Conservation (phyloP, 83 land plant genomes). For the Picea abies region DNA sequence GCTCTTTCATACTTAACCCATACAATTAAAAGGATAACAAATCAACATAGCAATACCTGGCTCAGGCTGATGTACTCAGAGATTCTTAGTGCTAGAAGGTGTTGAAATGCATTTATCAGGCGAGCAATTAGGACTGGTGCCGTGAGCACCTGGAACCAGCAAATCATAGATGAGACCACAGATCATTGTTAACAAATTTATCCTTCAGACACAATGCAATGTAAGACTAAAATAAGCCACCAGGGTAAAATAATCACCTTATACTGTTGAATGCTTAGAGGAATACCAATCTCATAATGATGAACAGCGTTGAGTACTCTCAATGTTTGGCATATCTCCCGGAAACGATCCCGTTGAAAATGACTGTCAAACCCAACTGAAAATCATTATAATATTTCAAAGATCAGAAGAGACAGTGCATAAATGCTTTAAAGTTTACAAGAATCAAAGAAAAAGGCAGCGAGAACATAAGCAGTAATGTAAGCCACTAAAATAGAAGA, state of each 20-base stretch:
- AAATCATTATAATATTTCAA: constrained; percentile 37
- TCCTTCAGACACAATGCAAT: not conserved
- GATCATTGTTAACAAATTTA: not conserved
- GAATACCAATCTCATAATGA: constrained; percentile 84
- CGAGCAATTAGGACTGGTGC: constrained; percentile 79
- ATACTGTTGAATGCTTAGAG: constrained; percentile 90
- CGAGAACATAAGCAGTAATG: not conserved
- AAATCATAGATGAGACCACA: not conserved
- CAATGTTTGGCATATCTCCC: constrained; percentile 89
- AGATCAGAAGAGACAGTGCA: not conserved
- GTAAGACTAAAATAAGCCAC: not conserved
- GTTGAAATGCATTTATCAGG: constrained; percentile 77
- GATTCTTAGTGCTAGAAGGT: constrained; percentile 87
- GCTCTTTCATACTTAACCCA: not conserved
- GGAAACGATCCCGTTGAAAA: constrained; percentile 71
- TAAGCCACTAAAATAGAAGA: not conserved
- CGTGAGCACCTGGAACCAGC: constrained; percentile 70
- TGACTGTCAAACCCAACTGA: constrained; percentile 81
- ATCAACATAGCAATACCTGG: constrained; percentile 44
- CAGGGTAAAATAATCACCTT: constrained; percentile 52
- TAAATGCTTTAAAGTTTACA: not conserved
- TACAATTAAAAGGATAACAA: not conserved
- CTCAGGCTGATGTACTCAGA: constrained; percentile 87
- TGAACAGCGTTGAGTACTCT: constrained; percentile 96
- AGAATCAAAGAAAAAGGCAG: not conserved